Evolutionary conservation across 768 basidiomycete genomes (phyloP).

Genomic region (Cystofilobasidium ferigula): DNA sequence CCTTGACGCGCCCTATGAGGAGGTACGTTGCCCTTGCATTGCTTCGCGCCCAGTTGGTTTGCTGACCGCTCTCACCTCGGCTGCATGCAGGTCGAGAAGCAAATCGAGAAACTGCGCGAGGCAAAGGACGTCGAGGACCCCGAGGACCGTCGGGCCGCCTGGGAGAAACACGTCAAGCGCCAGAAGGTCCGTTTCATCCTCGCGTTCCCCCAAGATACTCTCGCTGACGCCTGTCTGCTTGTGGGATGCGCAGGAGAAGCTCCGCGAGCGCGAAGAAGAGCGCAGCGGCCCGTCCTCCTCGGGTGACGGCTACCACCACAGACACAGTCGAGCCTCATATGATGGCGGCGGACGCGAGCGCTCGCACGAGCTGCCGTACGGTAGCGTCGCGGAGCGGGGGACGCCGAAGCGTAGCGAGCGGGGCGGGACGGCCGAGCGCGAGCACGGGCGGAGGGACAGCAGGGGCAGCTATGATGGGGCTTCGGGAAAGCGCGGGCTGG

Average conservation of each 20-base stretch:
- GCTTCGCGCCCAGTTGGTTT: slow-evolving; percentile 15
- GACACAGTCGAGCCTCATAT: too few relatives aligned
- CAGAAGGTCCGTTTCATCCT: slow-evolving; percentile 54
- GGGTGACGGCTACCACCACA: neutral
- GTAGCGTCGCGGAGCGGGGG: too few relatives aligned
- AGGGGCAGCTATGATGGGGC: too few relatives aligned
- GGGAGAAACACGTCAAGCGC: slow-evolving; percentile 74
- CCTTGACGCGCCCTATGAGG: slow-evolving; percentile 62
- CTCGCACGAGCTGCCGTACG: too few relatives aligned
- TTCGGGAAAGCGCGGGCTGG: too few relatives aligned
- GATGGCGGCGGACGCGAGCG: neutral
- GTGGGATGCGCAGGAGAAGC: too few relatives aligned
- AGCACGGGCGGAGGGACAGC: too few relatives aligned
- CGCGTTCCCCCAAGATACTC: neutral
- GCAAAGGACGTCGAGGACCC: slow-evolving; percentile 74
- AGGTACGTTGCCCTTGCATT: slow-evolving; percentile 47
- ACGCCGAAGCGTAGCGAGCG: too few relatives aligned
- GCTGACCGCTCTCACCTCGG: neutral
- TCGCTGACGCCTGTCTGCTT: too few relatives aligned
- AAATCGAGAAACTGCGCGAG: slow-evolving; percentile 50
- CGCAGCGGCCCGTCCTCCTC: neutral
- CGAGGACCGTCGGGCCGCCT: slow-evolving; percentile 68
- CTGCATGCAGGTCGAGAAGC: slow-evolving; percentile 3
- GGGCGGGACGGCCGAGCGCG: too few relatives aligned
- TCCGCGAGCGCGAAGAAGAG: neutral